phyloP scores from a whole-genome alignment of 2,329 filamentous ascomycete genomes.

The Fusarium haematococcum region DNA sequence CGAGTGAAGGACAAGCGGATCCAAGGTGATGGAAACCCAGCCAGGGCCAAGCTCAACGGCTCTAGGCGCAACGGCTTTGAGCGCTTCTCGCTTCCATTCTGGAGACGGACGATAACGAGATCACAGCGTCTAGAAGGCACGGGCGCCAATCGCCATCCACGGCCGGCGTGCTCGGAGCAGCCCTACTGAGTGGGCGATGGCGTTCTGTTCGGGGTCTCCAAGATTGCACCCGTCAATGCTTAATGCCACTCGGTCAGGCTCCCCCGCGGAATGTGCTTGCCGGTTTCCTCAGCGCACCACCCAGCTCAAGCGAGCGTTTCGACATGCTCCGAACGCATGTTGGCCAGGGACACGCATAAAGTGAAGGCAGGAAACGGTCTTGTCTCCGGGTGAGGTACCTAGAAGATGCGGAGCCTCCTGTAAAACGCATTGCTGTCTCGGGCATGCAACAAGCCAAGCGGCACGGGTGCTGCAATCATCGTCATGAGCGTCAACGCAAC shows the following conservation, averaged over 20 bases:
- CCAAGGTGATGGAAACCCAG: constrained; percentile 22
- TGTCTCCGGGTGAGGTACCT: constrained; percentile 19
- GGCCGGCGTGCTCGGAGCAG: constrained; percentile 33
- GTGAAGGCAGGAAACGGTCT: constrained; percentile 23
- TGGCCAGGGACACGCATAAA: constrained; percentile 34
- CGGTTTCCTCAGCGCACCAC: constrained; percentile 23
- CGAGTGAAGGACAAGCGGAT: constrained; percentile 13
- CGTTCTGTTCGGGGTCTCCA: constrained; percentile 34
- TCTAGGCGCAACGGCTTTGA: constrained; percentile 17
- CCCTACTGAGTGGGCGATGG: constrained; percentile 32
- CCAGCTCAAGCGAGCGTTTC: constrained; percentile 34
- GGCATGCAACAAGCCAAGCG: constrained; percentile 29
- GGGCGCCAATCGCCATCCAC: constrained; percentile 13
- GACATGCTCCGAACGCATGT: constrained; percentile 17
- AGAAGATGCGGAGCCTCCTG: constrained; percentile 6
- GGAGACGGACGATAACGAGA: neutral
- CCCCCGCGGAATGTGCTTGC: constrained; percentile 20
- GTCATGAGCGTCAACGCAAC: constrained; percentile 36
- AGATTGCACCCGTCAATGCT: constrained; percentile 44
- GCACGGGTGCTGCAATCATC: constrained; percentile 28
- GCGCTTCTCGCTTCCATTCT: constrained; percentile 19
- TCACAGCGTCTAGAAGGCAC: constrained; percentile 20
- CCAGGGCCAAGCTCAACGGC: constrained; percentile 10
- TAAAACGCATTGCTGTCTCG: constrained; percentile 29
- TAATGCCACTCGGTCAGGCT: constrained; percentile 31